Conservation (phyloP, 352 stramenopile genomes). For the Pythium phragmiticola region DNA sequence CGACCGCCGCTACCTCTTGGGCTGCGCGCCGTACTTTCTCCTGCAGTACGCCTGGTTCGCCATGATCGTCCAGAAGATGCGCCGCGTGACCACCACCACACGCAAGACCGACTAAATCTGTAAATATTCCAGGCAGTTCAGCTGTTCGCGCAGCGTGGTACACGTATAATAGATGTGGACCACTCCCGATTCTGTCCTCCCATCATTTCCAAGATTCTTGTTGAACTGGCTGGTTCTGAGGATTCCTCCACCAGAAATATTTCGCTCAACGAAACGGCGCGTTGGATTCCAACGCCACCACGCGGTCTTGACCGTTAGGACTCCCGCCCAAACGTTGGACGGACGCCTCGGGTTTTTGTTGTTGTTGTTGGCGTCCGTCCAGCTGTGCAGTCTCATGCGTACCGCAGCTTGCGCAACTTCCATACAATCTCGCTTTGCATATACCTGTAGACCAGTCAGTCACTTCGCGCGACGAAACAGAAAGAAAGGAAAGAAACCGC, state of each 20-base stretch:
- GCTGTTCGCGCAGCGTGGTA: conserved; percentile 8
- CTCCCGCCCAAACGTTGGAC: no score
- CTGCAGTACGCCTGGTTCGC: conserved; percentile 78
- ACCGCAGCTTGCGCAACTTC: background rate
- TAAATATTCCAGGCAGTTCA: background rate
- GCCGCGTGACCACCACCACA: conserved; percentile 2
- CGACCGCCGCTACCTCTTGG: conserved; percentile 51
- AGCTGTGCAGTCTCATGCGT: background rate
- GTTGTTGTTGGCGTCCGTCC: background rate
- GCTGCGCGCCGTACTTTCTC: conserved; percentile 62
- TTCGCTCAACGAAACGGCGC: conserved; percentile 4
- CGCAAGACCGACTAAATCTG: conserved; percentile 8
- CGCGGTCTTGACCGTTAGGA: no score
- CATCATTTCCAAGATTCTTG: conserved; percentile 5
- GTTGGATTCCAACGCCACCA: background rate
- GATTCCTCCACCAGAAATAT: background rate
- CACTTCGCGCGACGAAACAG: conserved; percentile 11
- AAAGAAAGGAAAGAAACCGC: conserved; percentile 25
- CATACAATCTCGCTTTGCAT: conserved; percentile 4
- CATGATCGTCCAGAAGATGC: conserved; percentile 68
- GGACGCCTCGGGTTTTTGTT: background rate
- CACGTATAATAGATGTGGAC: background rate
- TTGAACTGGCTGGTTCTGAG: conserved; percentile 2
- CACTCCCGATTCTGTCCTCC: background rate
- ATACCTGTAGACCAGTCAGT: conserved; percentile 20